A percentile compares a stretch with the other conserved stretches of the same genome.
These are phyloP conservation scores for Cryptococcus sp. DNA, from an alignment of 1,284 basidiomycete genomes.

Conservation along the genomic window DNA sequence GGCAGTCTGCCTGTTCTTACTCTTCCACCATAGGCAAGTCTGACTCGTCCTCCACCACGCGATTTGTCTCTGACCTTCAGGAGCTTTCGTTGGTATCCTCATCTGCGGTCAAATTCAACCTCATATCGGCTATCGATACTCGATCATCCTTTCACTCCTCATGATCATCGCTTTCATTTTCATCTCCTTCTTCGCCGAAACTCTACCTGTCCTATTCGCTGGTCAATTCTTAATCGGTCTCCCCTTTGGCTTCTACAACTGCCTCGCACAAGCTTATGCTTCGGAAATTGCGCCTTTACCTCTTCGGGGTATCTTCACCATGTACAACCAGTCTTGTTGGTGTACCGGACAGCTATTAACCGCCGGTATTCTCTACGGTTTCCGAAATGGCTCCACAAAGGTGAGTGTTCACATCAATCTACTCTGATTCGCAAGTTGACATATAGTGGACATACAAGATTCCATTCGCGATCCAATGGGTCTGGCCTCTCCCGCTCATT, in stretches of 20 bases:
- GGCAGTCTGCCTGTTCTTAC: constrained; percentile 47
- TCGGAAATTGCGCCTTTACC: constrained; percentile 38
- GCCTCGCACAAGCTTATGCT: constrained; percentile 19
- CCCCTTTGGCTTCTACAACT: constrained; percentile 29
- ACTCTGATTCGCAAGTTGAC: constrained; percentile 25
- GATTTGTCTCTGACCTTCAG: constrained; percentile 44
- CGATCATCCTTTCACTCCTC: constrained; percentile 23
- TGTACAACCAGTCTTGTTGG: constrained; percentile 33
- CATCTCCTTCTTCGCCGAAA: constrained; percentile 27
- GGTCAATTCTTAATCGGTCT: constrained; percentile 35
- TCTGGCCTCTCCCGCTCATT: constrained; percentile 8
- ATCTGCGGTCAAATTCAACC: constrained; percentile 6
- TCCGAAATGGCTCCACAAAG: constrained; percentile 37
- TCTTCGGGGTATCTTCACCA: constrained; percentile 37
- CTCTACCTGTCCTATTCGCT: constrained; percentile 22
- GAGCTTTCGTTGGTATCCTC: constrained; percentile 40
- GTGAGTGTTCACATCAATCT: constrained; percentile 14
- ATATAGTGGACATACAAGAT: constrained; percentile 12
- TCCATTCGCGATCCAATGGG: background rate
- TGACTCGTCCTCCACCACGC: background rate
- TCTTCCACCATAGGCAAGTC: constrained; percentile 29
- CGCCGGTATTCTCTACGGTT: constrained; percentile 27
- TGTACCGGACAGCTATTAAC: constrained; percentile 31
- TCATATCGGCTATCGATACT: constrained; percentile 34
- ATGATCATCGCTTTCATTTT: constrained; percentile 18